phyloP scores from a whole-genome alignment of 495 filamentous ascomycete species.

The Aspergillus bridgeri region DNA sequence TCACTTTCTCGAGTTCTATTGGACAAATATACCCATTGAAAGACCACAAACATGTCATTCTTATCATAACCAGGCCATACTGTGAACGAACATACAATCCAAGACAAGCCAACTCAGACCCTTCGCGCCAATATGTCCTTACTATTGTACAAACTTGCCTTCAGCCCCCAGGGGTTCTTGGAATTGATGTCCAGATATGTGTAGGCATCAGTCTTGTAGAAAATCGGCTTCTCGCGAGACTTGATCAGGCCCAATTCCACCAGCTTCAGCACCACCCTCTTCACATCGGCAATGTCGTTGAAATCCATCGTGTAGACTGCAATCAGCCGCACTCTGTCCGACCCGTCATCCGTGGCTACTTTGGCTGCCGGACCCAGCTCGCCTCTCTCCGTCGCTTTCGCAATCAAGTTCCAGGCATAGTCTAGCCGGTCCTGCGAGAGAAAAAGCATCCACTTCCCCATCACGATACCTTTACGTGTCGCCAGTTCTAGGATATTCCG shows the following conservation, averaged over 20 bases:
- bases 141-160: constrained; percentile 51
- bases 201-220: constrained; percentile 81
- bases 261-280: constrained; percentile 58
- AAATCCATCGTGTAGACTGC: constrained; percentile 78
- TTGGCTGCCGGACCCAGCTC: constrained; percentile 68
- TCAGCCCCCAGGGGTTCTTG: constrained; percentile 65
- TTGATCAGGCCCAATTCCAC: constrained; percentile 57
- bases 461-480: constrained; percentile 46
- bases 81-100: constrained; percentile 1
- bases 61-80: constrained; percentile 1
- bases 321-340: constrained; percentile 49
- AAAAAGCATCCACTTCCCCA: constrained; percentile 91
- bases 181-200: constrained; percentile 65
- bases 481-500: constrained; percentile 56
- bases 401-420: constrained; percentile 59
- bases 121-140: constrained; percentile 37
- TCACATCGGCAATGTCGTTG: constrained; percentile 62
- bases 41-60: constrained; percentile 3
- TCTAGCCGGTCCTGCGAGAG: constrained; percentile 54
- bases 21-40: background rate
- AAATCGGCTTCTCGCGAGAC: constrained; percentile 50
- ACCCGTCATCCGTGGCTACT: constrained; percentile 55
- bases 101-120: constrained; percentile 11
- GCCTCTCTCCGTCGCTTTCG: constrained; percentile 57
- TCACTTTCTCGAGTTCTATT: background rate